Evolutionary conservation across 228 moss, liverwort and hornwort genomes (phyloP).

Genomic region (Sphagnum fallax): DNA sequence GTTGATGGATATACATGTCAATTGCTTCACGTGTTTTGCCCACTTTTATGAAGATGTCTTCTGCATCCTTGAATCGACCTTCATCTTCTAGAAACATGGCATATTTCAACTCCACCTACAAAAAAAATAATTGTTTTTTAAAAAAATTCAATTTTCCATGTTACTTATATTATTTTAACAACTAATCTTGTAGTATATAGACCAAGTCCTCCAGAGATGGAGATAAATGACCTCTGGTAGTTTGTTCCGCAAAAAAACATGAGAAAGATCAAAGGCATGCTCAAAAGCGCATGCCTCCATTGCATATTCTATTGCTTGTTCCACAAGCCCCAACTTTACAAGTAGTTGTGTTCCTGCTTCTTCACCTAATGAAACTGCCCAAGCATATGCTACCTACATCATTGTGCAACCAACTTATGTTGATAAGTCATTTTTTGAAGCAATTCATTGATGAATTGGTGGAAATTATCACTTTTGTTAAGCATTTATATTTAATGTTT

Average conservation of each 20-base stretch:
- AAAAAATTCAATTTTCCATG: background rate
- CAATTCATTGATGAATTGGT: background rate
- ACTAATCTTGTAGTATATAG: background rate
- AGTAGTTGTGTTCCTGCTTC: conserved; percentile 85
- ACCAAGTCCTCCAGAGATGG: background rate
- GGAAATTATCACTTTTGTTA: background rate
- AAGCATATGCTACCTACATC: conserved; percentile 77
- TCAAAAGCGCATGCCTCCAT: conserved; percentile 79
- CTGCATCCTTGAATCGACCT: conserved; percentile 72
- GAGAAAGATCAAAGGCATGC: conserved; percentile 86
- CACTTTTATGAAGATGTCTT: conserved; percentile 72
- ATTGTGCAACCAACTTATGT: background rate
- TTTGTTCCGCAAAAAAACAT: conserved; percentile 71
- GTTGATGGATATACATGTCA: conserved; percentile 90
- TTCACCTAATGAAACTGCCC: conserved; percentile 87
- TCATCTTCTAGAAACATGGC: conserved; percentile 92
- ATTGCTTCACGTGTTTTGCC: conserved; percentile 91
- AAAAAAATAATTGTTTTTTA: background rate
- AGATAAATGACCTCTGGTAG: conserved; percentile 70
- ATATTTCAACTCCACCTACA: conserved; percentile 70
- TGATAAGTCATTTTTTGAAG: background rate
- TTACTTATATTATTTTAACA: background rate
- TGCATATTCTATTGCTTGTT: conserved; percentile 87
- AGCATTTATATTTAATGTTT: background rate
- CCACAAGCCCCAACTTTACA: conserved; percentile 76